Evolutionary conservation across 1,139 yeast genomes (phyloP), one percentile per base, ranked within the genome.

Genomic region (Meyerozyma athensensis): DNA sequence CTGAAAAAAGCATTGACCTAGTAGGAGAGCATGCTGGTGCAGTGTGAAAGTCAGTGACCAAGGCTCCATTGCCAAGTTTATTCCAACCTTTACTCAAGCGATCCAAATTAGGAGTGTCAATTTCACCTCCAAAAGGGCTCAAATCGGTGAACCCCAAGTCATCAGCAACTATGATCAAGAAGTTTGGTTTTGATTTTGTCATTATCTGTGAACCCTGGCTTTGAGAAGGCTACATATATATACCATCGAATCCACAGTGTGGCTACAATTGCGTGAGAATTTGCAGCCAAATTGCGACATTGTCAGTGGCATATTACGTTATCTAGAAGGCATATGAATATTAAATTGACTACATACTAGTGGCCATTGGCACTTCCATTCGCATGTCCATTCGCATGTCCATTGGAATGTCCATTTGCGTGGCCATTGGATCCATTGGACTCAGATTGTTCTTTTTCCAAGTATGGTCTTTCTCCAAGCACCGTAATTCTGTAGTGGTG

Each of bases 11-110:
- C 79, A 78, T 78, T 9, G 82, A 76, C 42, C 83, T 58, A 0
- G 84, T 78, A 3, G 84, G 83, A 2, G 82, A 76, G 46, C 83
- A 78, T 3, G 83, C 82, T 1, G 82, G 70, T 3, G 84, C 83
- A 3, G 83, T 74, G 43, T 78, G 82, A 54, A 75, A 77, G 45
- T 77, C 78, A 18, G 81, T 74, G 43, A 77, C 66, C 30, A 77
- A 54, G 12, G 66, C 50, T 6, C 82, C 81, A 8, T 20, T 32
- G 14, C 32, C 32, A 4, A 20, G 32, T 8, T 12, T 9, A 9
- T 28, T 28, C 32, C 32, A 28, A 8, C 49, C 50, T 6, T 50
- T 39, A 2, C 79, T 77, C 20, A 78, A 51, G 36, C 51, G 60
- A 21, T 68, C 55, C 22, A 78, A 59, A 44, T 74, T 72, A 1